Base-by-base conservation (phyloP, 805 yeast species). In the Barnettozyma sucrosica region DNA sequence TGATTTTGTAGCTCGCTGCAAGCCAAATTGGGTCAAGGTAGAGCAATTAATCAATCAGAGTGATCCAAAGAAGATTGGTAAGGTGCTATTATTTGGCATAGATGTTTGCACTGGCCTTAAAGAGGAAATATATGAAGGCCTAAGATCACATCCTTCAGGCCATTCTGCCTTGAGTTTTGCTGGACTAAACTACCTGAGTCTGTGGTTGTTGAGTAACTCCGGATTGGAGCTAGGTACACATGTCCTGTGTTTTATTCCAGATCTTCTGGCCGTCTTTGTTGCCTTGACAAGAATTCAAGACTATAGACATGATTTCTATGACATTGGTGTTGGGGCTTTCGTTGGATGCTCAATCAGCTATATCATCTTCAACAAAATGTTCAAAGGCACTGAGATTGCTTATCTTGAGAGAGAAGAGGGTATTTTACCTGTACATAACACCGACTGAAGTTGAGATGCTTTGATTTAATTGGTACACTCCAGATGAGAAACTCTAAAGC, bases 261-360 rank as follows among this genome's bases (percentile, higher is more conserved):
- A 77, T 2, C 58, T 88, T n/a, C 72, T 84, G 1, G 97, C 97
- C 0, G 58, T 75, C 1, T 74, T 81, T 54, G 80, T 93, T 51
- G 97, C 97, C 0, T 64, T 86, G 46, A 79, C 92, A 32, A 76
- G 99, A 54, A 86, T 95, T 2, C 84, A 85, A 55, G 98, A 92
- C 66, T 89, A 89, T 66, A 75, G 96, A 61, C 99, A 92, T 61
- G 97, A 90, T 66, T 88, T 85, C 61, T 71, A 85, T 18, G 99
- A 92, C 64, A 81, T 92, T 3, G 52, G 83, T 1, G 60, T 82
- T n/a, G 99, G 99, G 9, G 70, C 83, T 16, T 13, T 70, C 2
- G 59, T 93, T 7, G 99, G 99, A 0, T 33, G 55, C 18, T 25
- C 37, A 2, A 41, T 54, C 3, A 46, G 56, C 25, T 53, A 50